phyloP scores from a whole-genome alignment of 495 filamentous ascomycete genomes.

The Tuber borchii region DNA sequence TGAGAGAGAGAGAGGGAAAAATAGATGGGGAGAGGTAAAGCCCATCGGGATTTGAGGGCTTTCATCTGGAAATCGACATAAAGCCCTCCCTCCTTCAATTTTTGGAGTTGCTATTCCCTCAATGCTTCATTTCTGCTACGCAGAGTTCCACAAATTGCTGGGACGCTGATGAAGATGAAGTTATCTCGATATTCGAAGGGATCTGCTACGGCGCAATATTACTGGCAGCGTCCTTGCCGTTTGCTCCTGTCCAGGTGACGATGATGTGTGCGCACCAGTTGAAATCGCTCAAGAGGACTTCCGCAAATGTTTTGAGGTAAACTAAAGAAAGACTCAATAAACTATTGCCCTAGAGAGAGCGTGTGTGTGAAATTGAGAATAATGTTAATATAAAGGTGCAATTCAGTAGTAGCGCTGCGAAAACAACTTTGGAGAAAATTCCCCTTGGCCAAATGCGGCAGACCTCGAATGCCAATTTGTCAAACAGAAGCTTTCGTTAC shows the following conservation, averaged over 20 bases:
- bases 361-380: neutral
- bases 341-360: neutral
- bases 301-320: neutral
- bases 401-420: neutral
- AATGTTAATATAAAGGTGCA: neutral
- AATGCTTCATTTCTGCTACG: neutral
- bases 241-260: neutral
- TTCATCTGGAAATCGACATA: neutral
- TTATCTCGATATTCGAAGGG: neutral
- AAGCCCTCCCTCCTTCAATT: neutral
- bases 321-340: conserved; percentile 3
- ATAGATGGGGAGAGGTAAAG: neutral
- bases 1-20: neutral
- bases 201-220: neutral
- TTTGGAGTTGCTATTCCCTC: neutral
- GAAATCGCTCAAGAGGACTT: neutral
- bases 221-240: neutral
- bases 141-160: neutral
- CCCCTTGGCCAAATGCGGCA: neutral
- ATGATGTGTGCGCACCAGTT: neutral
- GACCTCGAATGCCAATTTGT: neutral
- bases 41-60: neutral
- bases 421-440: neutral
- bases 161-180: neutral
- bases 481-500: neutral